phyloP scores from a whole-genome alignment of 495 filamentous ascomycete genomes.

The Lasiosphaeria hispida region DNA sequence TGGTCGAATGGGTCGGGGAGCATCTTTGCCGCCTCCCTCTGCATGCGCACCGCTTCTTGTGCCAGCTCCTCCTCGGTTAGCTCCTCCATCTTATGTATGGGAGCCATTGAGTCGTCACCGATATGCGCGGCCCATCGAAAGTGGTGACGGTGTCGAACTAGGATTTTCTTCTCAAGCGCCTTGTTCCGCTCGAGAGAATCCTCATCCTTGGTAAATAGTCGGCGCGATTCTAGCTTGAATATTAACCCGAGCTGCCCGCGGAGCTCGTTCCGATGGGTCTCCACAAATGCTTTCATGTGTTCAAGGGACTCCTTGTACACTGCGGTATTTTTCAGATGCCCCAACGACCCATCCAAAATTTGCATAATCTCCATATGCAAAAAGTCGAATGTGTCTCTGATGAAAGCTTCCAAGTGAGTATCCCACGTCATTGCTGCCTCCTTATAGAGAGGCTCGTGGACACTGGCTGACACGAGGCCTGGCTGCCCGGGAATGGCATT shows the following conservation, averaged over 20 bases:
- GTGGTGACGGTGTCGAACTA: slow-evolving; percentile 38
- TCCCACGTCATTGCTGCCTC: slow-evolving; percentile 40
- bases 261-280: slow-evolving; percentile 25
- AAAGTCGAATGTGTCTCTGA: slow-evolving; percentile 35
- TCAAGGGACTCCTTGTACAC: slow-evolving; percentile 37
- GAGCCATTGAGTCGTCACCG: slow-evolving; percentile 25
- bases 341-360: slow-evolving; percentile 37
- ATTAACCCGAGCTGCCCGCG: slow-evolving; percentile 29
- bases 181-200: slow-evolving; percentile 38
- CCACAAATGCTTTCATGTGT: slow-evolving; percentile 37
- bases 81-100: slow-evolving; percentile 35
- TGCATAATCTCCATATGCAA: slow-evolving; percentile 28
- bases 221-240: slow-evolving; percentile 38
- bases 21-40: slow-evolving; percentile 34
- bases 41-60: slow-evolving; percentile 21
- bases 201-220: slow-evolving; percentile 43
- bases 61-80: slow-evolving; percentile 42
- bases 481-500: slow-evolving; percentile 44
- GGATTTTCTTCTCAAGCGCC: slow-evolving; percentile 31
- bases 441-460: slow-evolving; percentile 40
- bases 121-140: slow-evolving; percentile 28
- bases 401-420: slow-evolving; percentile 30
- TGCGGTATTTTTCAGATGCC: slow-evolving; percentile 35
- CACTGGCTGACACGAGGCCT: slow-evolving; percentile 39
- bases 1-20: slow-evolving; percentile 44